Base-by-base conservation (phyloP, 2,329 filamentous ascomycete genomes). In the Sclerotinia minor region DNA sequence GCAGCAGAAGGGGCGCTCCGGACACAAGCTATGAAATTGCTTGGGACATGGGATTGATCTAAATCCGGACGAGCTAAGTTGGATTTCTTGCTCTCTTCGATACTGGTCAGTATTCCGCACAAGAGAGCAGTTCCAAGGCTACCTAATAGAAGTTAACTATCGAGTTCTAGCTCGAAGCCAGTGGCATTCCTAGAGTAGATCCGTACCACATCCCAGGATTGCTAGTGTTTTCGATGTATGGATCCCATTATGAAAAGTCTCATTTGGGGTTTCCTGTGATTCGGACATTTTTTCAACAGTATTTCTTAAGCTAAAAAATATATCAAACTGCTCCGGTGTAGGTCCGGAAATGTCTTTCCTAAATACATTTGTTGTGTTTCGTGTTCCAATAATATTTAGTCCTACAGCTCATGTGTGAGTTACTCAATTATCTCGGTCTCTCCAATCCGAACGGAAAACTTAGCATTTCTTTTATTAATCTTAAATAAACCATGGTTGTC, bases 1-100 rank as follows among this genome's bases (percentile, higher is more conserved):
- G 80, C 1, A 73, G 78, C 77, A 90, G 90, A 80, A 80, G 78
- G 38, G 81, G 81, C 0, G 86, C 89, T 72, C 85, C 85, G 67
- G 19, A 0, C 63, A 15, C 63, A 65, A 65, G 63, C 63, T n/a
- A 65, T 65, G 63, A 65, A 65, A 19, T 59, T 58, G 21, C 26
- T 49, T 24, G 63, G 52, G 4, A 58, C 52, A 45, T 58, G 26
- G 38, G 26, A 19, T 26, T n/a, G 41, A 35, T 59, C 29, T 19
- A 19, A 47, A 26, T 13, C 38, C n/a, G n/a, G 19, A 19, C 9
- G 17, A 59, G 38, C 38, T 47, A 53, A 35, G 44, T 49, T 47
- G 52, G 21, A 9, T 45, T 59, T 44, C 57, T 66, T 66, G 64
- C 45, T 49, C 55, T 52, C 64, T 66, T 60, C 32, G 44, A 66